A percentile compares a stretch with the other conserved stretches of the same genome.
phyloP scores from a whole-genome alignment of 1,284 basidiomycete species.

The Coniophora puteana region DNA sequence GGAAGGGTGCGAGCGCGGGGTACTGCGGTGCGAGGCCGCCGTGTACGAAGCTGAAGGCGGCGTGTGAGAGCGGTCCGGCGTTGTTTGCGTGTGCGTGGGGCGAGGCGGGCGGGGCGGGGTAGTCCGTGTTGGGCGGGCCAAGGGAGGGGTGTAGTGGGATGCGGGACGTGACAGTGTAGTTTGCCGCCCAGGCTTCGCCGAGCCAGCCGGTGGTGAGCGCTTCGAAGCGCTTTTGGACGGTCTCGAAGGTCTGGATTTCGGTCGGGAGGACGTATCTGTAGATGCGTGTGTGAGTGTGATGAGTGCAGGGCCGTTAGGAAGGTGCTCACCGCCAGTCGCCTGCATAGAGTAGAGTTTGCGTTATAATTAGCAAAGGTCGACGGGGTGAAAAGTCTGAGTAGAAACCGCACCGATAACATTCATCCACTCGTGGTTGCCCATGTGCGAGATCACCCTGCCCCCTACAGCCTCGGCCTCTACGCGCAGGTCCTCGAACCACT shows the following conservation, averaged over 20 bases:
- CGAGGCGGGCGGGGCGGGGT: slow-evolving; percentile 39
- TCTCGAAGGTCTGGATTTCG: slow-evolving; percentile 80
- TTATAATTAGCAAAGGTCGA: slow-evolving; percentile 8
- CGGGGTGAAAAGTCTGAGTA: neutral
- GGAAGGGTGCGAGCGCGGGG: slow-evolving; percentile 71
- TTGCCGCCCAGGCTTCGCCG: slow-evolving; percentile 79
- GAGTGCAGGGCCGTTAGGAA: neutral
- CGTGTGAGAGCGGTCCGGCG: slow-evolving; percentile 57
- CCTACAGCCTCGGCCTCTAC: slow-evolving; percentile 66
- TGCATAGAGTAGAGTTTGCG: too few relatives aligned
- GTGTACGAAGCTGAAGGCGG: slow-evolving; percentile 83
- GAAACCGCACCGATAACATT: slow-evolving; percentile 68
- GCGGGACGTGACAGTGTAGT: slow-evolving; percentile 82
- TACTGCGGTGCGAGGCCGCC: slow-evolving; percentile 81
- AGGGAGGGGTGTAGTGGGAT: slow-evolving; percentile 74
- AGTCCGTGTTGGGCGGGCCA: slow-evolving; percentile 70
- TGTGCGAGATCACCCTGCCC: slow-evolving; percentile 69
- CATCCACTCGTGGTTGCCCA: slow-evolving; percentile 95
- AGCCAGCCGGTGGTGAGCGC: slow-evolving; percentile 75
- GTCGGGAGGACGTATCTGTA: slow-evolving; percentile 78
- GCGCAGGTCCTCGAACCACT: slow-evolving; percentile 81
- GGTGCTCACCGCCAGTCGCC: slow-evolving; percentile 79
- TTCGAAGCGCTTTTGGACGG: slow-evolving; percentile 64
- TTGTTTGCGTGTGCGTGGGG: slow-evolving; percentile 32
- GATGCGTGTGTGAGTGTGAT: slow-evolving; percentile 5